Conservation (phyloP, 1,284 basidiomycete genomes). For the Malassezia brasiliensis region DNA sequence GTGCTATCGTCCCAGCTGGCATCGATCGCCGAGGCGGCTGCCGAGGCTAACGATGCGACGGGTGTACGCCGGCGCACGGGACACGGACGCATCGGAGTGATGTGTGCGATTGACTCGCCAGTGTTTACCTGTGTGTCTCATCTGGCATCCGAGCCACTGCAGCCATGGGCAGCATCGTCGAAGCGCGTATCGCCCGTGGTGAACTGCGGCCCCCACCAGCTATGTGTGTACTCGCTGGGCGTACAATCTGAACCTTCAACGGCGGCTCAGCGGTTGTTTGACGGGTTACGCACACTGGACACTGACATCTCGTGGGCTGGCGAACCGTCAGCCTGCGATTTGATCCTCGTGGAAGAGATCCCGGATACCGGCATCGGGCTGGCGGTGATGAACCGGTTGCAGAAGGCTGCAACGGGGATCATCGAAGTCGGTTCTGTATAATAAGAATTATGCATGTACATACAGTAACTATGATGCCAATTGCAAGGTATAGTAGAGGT, state of each 20-base stretch:
- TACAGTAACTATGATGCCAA: not conserved
- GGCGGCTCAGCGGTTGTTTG: conserved; percentile 74
- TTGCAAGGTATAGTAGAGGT: not conserved
- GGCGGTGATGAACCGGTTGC: conserved; percentile 95
- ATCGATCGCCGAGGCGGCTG: not conserved
- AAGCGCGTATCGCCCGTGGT: conserved; percentile 7
- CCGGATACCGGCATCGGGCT: conserved; percentile 72
- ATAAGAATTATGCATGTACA: not conserved
- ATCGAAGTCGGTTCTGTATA: not conserved
- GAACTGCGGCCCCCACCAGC: not conserved
- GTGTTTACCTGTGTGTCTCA: not conserved
- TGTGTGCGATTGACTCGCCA: conserved; percentile 25
- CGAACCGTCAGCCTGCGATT: conserved; percentile 57
- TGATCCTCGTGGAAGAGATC: conserved; percentile 81
- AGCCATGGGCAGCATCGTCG: not conserved
- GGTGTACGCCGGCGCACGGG: not conserved
- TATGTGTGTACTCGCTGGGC: conserved; percentile 19
- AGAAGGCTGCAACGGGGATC: conserved; percentile 63
- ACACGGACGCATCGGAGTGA: conserved; percentile 20
- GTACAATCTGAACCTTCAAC: conserved; percentile 52
- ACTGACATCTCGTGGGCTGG: conserved; percentile 25
- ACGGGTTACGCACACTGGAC: conserved; percentile 75
- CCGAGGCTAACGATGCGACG: not conserved
- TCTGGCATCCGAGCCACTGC: not conserved
- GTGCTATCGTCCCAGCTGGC: not conserved